A percentile compares a stretch with the other conserved stretches of the same genome.
Evolutionary conservation across 352 stramenopile species (phyloP).

Genomic region (Stephanocyclus meneghinianus): DNA sequence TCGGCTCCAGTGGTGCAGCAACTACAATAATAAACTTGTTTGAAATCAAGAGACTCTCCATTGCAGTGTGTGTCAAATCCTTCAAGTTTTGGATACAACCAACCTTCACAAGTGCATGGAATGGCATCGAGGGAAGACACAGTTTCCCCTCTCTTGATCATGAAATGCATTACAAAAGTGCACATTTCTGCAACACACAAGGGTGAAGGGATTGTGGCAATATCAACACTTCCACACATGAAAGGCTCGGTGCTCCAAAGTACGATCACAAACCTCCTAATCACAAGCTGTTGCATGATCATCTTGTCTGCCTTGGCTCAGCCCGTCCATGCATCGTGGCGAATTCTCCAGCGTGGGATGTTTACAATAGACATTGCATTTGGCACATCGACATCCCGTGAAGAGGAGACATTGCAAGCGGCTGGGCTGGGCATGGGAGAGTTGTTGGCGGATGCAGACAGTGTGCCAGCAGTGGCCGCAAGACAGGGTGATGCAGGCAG

Average conservation of each 20-base stretch:
- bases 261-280: conserved; percentile 47
- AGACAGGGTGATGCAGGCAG: conserved; percentile 42
- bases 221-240: conserved; percentile 72
- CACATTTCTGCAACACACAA: conserved; percentile 64
- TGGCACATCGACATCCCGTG: conserved; percentile 62
- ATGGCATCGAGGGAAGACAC: conserved; percentile 28
- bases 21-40: conserved; percentile 67
- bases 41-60: conserved; percentile 48
- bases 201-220: conserved; percentile 54
- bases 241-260: conserved; percentile 47
- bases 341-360: conserved; percentile 60
- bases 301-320: conserved; percentile 58
- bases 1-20: conserved; percentile 18
- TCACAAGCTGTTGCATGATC: conserved; percentile 50
- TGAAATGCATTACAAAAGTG: conserved; percentile 67
- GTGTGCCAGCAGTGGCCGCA: conserved; percentile 67
- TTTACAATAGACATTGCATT: conserved; percentile 60
- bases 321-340: conserved; percentile 48
- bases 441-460: conserved; percentile 55
- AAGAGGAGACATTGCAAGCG: conserved; percentile 55
- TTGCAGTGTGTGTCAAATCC: conserved; percentile 48
- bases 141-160: conserved; percentile 24
- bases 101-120: conserved; percentile 50
- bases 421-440: conserved; percentile 44
- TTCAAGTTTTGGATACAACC: conserved; percentile 53